Evolutionary conservation across 129 eudicot genomes (phyloP), one percentile per base, ranked within the genome.

Genomic region (Gnaphalium uliginosum): DNA sequence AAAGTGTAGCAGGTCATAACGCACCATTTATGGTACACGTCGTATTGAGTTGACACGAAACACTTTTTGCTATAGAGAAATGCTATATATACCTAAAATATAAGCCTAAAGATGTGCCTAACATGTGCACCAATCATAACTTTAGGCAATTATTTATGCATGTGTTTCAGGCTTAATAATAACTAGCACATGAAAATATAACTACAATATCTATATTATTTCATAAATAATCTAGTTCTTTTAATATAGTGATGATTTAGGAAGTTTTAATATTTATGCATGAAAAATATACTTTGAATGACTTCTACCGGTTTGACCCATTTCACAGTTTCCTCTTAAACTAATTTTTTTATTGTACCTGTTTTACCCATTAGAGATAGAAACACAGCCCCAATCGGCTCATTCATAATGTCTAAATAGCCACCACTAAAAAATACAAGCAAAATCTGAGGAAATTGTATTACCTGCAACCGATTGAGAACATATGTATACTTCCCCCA

Each of bases 401-500:
- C 22, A n/a, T 50, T 3, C 10, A 8, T 39, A 37, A 73, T 11
- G 2, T 37, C 41, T 18, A 61, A 19, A 24, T 7, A 35, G 53
- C 53, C 0, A 46, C n/a, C 29, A 43, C 60, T 56, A 54, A 29
- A 29, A 7, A 64, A 35, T 27, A 10, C 35, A 56, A 62, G 46
- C 43, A 18, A 46, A 29, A 51, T 24, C 33, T 17, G 23, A 33
- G 2, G 0, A 25, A 19, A 56, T 1, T 11, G 4, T 22, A 19
- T 66, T 83, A 94, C 98, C 93, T 94, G 98, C 64, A 94, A 93
- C 60, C 96, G 97, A 61, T 94, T 94, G 15, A 94, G 96, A 39
- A 94, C 96, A 23, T 90, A 94, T 17, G 98, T 94, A 71, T 94
- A 94, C 79, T 89, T 90, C 25, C 98, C 98, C 97, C 98, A 94